Evolutionary conservation across 78 protist genomes (phyloP).

Genomic region (Dictyostelium firmibasis): DNA sequence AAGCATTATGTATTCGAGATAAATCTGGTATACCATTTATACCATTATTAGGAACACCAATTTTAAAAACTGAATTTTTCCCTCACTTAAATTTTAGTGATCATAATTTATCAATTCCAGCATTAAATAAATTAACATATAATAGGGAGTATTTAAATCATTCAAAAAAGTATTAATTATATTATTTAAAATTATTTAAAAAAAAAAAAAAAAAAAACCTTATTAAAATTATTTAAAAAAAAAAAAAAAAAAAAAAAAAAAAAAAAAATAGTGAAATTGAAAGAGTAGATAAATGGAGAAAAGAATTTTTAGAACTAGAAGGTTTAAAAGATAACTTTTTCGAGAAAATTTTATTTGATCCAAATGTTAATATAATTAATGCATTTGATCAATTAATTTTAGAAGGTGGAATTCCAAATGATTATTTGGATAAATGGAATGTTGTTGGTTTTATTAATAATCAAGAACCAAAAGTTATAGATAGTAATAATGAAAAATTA

Average conservation of each 20-base stretch:
- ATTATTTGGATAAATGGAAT: not conserved
- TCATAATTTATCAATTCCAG: not conserved
- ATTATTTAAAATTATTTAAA: not conserved
- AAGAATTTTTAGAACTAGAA: not conserved
- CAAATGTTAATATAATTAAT: not conserved
- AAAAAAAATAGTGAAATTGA: not conserved
- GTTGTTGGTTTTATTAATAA: not conserved
- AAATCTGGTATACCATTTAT: constrained; percentile 18
- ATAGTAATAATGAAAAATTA: not conserved
- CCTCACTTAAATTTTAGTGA: not conserved
- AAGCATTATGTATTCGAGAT: not conserved
- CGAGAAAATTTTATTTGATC: not conserved
- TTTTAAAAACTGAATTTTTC: not conserved
- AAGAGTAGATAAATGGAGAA: constrained; percentile 2
- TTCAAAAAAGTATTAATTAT: not conserved
- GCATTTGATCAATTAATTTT: not conserved
- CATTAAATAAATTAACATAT: not conserved
- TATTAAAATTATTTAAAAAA: no score
- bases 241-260: no score
- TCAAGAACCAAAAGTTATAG: not conserved
- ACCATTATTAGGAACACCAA: not conserved
- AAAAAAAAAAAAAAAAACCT: not conserved
- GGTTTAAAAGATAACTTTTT: not conserved
- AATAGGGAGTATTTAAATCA: not conserved
- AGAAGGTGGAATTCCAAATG: not conserved